phyloP scores from a whole-genome alignment of 2,329 filamentous ascomycete genomes.

The Fusarium proliferatum region DNA sequence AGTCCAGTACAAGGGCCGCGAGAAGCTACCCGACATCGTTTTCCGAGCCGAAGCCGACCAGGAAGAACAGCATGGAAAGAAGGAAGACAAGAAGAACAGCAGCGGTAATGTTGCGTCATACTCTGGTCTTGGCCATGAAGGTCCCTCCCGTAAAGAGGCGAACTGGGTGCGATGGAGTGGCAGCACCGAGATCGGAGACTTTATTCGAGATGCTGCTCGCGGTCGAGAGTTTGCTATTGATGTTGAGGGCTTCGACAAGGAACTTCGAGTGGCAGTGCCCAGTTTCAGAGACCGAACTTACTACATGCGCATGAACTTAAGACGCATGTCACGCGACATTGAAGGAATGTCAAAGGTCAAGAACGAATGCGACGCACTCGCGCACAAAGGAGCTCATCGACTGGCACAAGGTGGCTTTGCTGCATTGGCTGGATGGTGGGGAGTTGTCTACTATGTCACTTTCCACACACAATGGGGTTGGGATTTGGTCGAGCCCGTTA shows the following conservation, averaged over 20 bases:
- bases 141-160: conserved; percentile 55
- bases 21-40: conserved; percentile 77
- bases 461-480: conserved; percentile 83
- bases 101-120: conserved; percentile 72
- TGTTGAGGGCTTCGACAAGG: conserved; percentile 73
- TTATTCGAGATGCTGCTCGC: conserved; percentile 88
- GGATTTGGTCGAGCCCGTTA: conserved; percentile 92
- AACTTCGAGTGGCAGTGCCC: conserved; percentile 83
- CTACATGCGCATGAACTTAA: conserved; percentile 81
- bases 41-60: conserved; percentile 83
- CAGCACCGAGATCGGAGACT: conserved; percentile 92
- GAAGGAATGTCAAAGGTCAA: conserved; percentile 79
- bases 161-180: conserved; percentile 87
- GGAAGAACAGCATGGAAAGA: conserved; percentile 57
- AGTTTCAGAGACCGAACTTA: conserved; percentile 92
- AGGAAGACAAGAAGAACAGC: conserved; percentile 45
- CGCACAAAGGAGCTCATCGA: conserved; percentile 80
- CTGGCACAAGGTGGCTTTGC: conserved; percentile 84
- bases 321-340: conserved; percentile 77
- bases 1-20: conserved; percentile 70
- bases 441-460: conserved; percentile 77
- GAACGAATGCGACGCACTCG: conserved; percentile 81
- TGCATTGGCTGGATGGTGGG: conserved; percentile 82
- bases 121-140: conserved; percentile 75
- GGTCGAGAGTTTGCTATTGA: conserved; percentile 86